Base-by-base conservation (phyloP, 805 yeast genomes). In the Ogataea dorogensis region DNA sequence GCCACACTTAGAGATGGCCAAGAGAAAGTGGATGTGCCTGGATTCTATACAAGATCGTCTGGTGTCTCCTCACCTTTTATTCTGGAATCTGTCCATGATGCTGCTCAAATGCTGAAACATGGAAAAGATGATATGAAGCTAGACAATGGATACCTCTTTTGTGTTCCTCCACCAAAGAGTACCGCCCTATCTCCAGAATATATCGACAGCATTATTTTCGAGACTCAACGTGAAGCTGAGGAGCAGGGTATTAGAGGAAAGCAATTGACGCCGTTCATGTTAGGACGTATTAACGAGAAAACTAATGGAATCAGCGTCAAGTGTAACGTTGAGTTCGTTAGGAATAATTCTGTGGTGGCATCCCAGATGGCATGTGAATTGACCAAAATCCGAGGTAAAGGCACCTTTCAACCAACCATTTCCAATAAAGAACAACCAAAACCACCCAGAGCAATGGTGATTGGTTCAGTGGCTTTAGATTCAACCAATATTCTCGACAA, bases 391-490 rank as follows among this genome's bases (percentile, higher is more conserved):
- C 34, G 34, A 13, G 35, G 32, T 19, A 14, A 18, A 14, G 12
- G 4, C 10, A 12, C 18, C 5, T 23, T 28, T 9, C 42, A 32
- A 19, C 42, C 42, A 23, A n/a, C 7, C 15, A 14, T 10, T 15
- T n/a, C 30, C 9, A 13, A 8, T 13, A 23, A 38, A 42, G 15
- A n/a, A 5, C 9, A 29, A 3, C 28, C 32, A 4, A 16, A 33
- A 24, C 10, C 18, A 40, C 46, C 24, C 7, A 50, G 53, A 12
- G 51, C 77, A 0, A 55, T 75, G 0, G 75, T 84, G 1, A 63
- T 87, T 20, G 96, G 96, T 0, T 78, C 89, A 0, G 64, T 87
- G 17, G 94, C 95, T 0, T 59, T 82, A 23, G 96, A 87, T 54
- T 67, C 85, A 0, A 75, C 81, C 5, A 75, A 86, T 44, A 67